These are phyloP conservation scores for Boletus rubroflammeus DNA, from an alignment of 768 basidiomycete genomes.

Conservation along the genomic window DNA sequence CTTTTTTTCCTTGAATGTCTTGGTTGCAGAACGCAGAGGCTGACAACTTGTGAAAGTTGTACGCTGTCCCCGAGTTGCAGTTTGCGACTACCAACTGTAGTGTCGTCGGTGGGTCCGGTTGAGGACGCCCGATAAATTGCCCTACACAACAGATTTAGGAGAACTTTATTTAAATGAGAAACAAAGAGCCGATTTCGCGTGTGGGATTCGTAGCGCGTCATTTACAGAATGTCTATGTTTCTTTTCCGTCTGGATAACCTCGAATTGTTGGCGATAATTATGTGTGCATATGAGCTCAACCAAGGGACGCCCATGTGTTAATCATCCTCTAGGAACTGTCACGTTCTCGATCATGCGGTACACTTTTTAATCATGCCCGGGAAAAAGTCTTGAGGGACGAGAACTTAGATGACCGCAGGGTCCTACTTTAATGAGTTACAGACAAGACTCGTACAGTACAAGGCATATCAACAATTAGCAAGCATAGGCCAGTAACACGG, in stretches of 20 bases:
- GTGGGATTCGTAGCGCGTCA: not conserved
- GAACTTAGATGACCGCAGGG: too few relatives aligned
- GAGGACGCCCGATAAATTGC: not conserved
- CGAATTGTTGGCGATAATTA: too few relatives aligned
- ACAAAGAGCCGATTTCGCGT: not conserved
- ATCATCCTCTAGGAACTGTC: too few relatives aligned
- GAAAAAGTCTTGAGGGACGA: too few relatives aligned
- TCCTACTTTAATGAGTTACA: too few relatives aligned
- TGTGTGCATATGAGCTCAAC: too few relatives aligned
- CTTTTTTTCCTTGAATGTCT: not conserved
- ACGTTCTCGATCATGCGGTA: too few relatives aligned
- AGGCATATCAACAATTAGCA: not conserved
- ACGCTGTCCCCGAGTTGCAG: not conserved
- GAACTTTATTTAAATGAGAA: not conserved
- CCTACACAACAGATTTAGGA: not conserved
- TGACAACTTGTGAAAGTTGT: not conserved
- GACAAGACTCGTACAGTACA: too few relatives aligned
- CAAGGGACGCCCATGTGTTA: too few relatives aligned
- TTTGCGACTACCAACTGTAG: not conserved
- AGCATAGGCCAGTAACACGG: not conserved
- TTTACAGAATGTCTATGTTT: not conserved
- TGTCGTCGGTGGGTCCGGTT: fast-evolving
- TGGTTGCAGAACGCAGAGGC: not conserved
- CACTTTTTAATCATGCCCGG: too few relatives aligned
- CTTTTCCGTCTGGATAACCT: not conserved